These are phyloP conservation scores for Calonectria pauciramosa DNA, from an alignment of 2,329 filamentous ascomycete genomes.

Conservation along the genomic window DNA sequence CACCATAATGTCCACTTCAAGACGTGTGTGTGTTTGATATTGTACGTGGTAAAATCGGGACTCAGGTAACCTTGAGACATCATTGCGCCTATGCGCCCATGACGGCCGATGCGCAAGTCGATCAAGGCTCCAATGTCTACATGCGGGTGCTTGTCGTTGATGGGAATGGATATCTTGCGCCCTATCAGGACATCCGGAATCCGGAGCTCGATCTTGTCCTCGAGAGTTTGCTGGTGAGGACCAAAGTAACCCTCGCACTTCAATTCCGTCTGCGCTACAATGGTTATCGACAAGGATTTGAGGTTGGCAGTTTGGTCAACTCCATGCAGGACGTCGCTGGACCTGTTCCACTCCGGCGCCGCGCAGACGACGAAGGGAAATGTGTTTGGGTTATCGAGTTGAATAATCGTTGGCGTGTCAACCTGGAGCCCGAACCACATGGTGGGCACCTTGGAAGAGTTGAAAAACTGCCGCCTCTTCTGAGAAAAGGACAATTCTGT, in stretches of 20 bases:
- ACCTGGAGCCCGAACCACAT: constrained; percentile 46
- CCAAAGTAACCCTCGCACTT: constrained; percentile 18
- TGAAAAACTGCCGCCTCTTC: constrained; percentile 50
- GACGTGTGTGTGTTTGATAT: constrained; percentile 41
- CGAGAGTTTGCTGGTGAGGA: background rate
- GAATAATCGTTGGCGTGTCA: constrained; percentile 46
- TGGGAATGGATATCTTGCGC: constrained; percentile 17
- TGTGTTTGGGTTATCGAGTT: constrained; percentile 42
- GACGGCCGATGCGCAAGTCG: constrained; percentile 7
- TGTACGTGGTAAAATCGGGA: constrained; percentile 44
- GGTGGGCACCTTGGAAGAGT: constrained; percentile 49
- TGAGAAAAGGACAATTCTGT: constrained; percentile 49
- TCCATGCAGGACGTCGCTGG: constrained; percentile 30
- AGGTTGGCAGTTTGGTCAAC: constrained; percentile 32
- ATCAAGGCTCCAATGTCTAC: constrained; percentile 29
- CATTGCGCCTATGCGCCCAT: background rate
- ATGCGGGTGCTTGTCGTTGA: background rate
- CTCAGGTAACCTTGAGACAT: background rate
- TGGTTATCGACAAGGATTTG: constrained; percentile 12
- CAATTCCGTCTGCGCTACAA: constrained; percentile 22
- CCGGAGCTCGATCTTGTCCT: constrained; percentile 10
- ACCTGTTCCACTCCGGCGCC: constrained; percentile 27
- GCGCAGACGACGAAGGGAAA: constrained; percentile 41
- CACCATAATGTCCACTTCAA: constrained; percentile 33
- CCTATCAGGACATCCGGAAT: background rate